These are phyloP conservation scores for barrel medic (Medicago truncatula) DNA, from an alignment of 306 rosid species.

Conservation along the genomic window MtrunA17r5.0-ANR NC_053042.1:53067001-53067500, in stretches of 20 bases:
- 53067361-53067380: too few relatives aligned
- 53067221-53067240: conserved; percentile 81
- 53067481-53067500: too few relatives aligned
- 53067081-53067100: conserved; percentile 1
- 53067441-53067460: too few relatives aligned
- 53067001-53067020: conserved; percentile 83
- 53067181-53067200: conserved; percentile 74
- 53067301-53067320: too few relatives aligned
- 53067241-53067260: conserved; percentile 59
- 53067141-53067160: background rate
- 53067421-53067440: too few relatives aligned
- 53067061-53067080: conserved; percentile 8
- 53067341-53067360: background rate
- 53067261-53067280: conserved; percentile 72
- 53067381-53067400: too few relatives aligned
- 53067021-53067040: conserved; percentile 73
- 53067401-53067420: too few relatives aligned
- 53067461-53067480: too few relatives aligned
- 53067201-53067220: conserved; percentile 87
- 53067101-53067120: too few relatives aligned
- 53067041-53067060: conserved; percentile 93
- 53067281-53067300: background rate
- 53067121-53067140: background rate
- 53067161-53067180: conserved; percentile 86
- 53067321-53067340: background rate